Evolutionary conservation across 148 eudicot species (phyloP), one percentile per base, ranked within the genome.

Genomic region (Heliamphora exappendiculata): DNA sequence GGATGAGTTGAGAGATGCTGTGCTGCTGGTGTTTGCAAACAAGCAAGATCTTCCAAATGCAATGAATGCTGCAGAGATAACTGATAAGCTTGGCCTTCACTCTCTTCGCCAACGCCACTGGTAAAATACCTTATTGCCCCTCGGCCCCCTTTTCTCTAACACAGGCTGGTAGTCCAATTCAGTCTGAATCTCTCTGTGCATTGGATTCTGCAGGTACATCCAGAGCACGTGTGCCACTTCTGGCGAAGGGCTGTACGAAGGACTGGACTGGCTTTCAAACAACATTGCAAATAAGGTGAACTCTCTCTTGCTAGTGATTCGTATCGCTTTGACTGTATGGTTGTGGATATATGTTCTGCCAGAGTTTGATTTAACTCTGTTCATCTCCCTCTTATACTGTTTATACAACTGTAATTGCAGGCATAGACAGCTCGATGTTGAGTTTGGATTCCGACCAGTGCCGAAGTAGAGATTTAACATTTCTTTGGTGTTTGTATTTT

Each of bases 1-100:
- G 94, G 94, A 90, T 75, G 94, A 90, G 78, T 75, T 90, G 65
- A 82, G 91, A 78, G 91, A 90, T 79, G 94, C 94, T 65, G 94
- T 90, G 64, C 86, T 90, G 67, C 90, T 90, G n/a, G 94, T 88
- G 39, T 90, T 90, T 83, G 94, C 94, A 41, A 90, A 87, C 91
- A 90, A 90, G 74, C 91, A 90, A 85, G 94, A 88, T 90, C 94
- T 90, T 77, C 94, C 94, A 50, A 88, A 90, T 77, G 93, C 93
- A 62, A 89, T 89, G 93, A 89, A 87, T 83, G 93, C 93, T 75
- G 93, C 93, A 44, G 94, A 90, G 73, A 90, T 90, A 71, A 90
- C 94, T 70, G 91, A 88, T 80, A 90, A 90, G 83, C 91, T 90
- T 77, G 91, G 91, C 67, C 94, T 90, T 78, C 94, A 90, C 73